Evolutionary conservation across 805 yeast genomes (phyloP).

Genomic region (Kluyveromyces siamensis): DNA sequence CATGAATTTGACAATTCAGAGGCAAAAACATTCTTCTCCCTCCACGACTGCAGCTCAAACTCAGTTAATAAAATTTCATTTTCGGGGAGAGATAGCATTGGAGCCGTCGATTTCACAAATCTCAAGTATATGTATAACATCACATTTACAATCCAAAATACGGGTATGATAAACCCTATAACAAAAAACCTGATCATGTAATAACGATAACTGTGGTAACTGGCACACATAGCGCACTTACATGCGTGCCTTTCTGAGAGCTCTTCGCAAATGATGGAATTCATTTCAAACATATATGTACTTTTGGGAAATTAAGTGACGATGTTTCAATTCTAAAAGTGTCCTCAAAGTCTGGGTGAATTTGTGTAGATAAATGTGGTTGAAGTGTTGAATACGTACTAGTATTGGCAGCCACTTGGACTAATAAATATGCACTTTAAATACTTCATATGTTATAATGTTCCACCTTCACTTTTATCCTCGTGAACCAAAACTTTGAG

Average conservation of each 20-base stretch:
- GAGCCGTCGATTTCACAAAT: slow-evolving; percentile 5
- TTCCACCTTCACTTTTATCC: background rate
- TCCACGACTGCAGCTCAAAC: slow-evolving; percentile 1
- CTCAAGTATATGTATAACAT: slow-evolving; percentile 13
- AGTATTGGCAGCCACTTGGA: no score
- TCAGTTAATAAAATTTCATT: background rate
- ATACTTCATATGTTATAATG: background rate
- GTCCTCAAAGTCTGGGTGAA: no score
- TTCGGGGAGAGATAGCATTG: background rate
- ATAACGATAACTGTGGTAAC: slow-evolving; percentile 1
- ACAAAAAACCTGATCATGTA: slow-evolving; percentile 11
- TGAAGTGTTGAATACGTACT: no score
- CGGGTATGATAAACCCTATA: slow-evolving; percentile 18
- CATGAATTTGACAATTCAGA: background rate
- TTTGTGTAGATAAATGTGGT: no score
- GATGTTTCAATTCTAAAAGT: no score
- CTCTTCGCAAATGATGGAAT: slow-evolving; percentile 3
- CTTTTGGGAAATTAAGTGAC: no score
- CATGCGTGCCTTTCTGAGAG: slow-evolving; percentile 10
- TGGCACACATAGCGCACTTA: slow-evolving; percentile 17
- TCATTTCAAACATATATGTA: background rate
- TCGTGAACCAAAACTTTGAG: background rate
- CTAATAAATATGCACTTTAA: background rate
- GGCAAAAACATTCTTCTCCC: background rate
- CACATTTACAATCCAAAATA: slow-evolving; percentile 14